These are phyloP conservation scores for Colletotrichum incanum DNA, from an alignment of 2,329 filamentous ascomycete species.

Conservation along the genomic window DNA sequence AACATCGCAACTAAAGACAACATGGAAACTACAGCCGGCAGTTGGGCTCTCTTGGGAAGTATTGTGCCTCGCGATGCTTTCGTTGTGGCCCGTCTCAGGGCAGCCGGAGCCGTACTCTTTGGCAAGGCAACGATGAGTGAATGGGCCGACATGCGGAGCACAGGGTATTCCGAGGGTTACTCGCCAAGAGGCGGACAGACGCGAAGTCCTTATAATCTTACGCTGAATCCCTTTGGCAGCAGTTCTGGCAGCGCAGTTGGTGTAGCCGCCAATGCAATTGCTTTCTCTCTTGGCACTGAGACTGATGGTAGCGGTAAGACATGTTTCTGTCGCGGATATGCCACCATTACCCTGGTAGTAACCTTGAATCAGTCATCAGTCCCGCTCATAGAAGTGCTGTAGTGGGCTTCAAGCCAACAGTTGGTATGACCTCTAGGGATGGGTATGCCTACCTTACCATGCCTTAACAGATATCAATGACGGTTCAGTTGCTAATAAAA, in stretches of 20 bases:
- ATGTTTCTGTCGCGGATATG: background rate
- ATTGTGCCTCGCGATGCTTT: too few relatives aligned
- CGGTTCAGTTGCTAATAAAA: too few relatives aligned
- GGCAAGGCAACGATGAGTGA: too few relatives aligned
- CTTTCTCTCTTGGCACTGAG: conserved; percentile 80
- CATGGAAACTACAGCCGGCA: too few relatives aligned
- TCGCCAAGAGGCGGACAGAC: too few relatives aligned
- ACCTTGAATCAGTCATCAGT: conserved; percentile 66
- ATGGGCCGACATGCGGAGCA: too few relatives aligned
- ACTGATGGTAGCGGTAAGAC: conserved; percentile 70
- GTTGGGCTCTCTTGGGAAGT: too few relatives aligned
- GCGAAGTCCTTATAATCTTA: conserved; percentile 71
- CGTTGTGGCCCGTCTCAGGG: too few relatives aligned
- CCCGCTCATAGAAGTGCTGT: conserved; percentile 78
- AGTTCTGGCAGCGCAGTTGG: conserved; percentile 77
- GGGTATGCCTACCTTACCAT: conserved; percentile 49
- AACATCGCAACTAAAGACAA: too few relatives aligned
- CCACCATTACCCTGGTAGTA: background rate
- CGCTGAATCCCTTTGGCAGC: conserved; percentile 77
- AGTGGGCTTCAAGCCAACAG: conserved; percentile 83
- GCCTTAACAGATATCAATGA: background rate
- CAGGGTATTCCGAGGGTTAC: too few relatives aligned
- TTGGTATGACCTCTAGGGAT: conserved; percentile 78
- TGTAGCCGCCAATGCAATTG: conserved; percentile 73
- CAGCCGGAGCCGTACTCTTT: too few relatives aligned